Percentiles rank a stretch among this genome's conserved stretches.
These are phyloP conservation scores for Xeromyces bisporus DNA, from an alignment of 495 filamentous ascomycete genomes.

Conservation along the genomic window DNA sequence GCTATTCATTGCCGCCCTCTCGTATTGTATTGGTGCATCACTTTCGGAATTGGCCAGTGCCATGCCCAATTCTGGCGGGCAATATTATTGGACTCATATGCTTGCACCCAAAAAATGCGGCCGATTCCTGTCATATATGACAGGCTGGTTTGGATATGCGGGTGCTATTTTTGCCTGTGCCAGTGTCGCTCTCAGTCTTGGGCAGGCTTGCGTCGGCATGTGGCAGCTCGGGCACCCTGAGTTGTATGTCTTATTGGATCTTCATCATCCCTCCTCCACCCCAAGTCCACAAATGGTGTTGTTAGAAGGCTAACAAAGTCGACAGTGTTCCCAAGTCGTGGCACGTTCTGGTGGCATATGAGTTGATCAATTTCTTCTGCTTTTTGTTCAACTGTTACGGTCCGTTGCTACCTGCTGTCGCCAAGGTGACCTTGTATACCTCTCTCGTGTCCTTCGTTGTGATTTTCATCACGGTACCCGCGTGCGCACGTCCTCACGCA, in stretches of 20 bases:
- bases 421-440: conserved; percentile 31
- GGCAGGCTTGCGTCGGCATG: conserved; percentile 35
- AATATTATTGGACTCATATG: conserved; percentile 46
- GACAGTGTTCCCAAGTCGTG: conserved; percentile 33
- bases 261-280: too few relatives aligned
- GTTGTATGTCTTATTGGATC: conserved; percentile 34
- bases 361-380: conserved; percentile 36
- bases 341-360: conserved; percentile 36
- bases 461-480: conserved; percentile 38
- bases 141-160: conserved; percentile 42
- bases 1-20: conserved; percentile 36
- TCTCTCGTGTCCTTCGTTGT: conserved; percentile 37
- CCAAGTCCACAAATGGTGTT: neutral
- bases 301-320: conserved; percentile 3
- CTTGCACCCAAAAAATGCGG: conserved; percentile 37
- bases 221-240: conserved; percentile 41
- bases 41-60: conserved; percentile 40
- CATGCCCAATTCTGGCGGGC: conserved; percentile 44
- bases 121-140: conserved; percentile 36
- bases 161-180: conserved; percentile 41
- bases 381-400: conserved; percentile 46
- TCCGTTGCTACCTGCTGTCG: conserved; percentile 30
- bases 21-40: conserved; percentile 35
- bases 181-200: conserved; percentile 38
- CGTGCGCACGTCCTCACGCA: conserved; percentile 36